Base-by-base conservation (phyloP, 1,284 basidiomycete genomes). In the Ganoderma sp. region DNA sequence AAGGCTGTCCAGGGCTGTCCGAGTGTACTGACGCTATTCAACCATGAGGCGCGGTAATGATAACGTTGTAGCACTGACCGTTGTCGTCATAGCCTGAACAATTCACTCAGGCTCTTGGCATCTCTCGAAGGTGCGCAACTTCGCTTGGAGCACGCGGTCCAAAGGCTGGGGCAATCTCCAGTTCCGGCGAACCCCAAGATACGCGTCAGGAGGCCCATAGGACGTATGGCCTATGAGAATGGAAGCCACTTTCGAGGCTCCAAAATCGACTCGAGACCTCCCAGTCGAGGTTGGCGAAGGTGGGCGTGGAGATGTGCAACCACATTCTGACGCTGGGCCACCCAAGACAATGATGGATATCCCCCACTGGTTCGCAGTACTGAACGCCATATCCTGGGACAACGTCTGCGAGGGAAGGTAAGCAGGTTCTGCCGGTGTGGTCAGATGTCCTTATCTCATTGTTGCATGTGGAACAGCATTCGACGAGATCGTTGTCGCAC, bases 391-490 rank as follows among this genome's bases (percentile, higher is more conserved):
- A 22, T 25, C 22, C 45, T 1, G 45, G 22, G 12, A 52, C 22
- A 52, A 52, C 25, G 12, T 9, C 48, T 52, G 48, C 12, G 4
- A 10, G 48, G 48, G 48, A 52, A 25, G 48, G 48, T 52, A 52
- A 52, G 22, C 22, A 52, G 22, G 12, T 14, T 28, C 48, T 52
- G 48, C 8, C 48, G 48, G 12, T 52, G 14, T 52, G 48, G 3
- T 3, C n/a, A 12, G 48, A 52, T 52, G 48, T 25, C 14, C 48
- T 10, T 12, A 52, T 52, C 54, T 56, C 28, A 34, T 19, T 39
- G 57, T 59, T 37, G 57, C 37, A 59, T 37, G 57, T 25, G 57
- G 37, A 17, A 59, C 37, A 59, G 37, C 57, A 39, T 39, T 39
- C 37, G 17, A 59, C 15, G 28, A 37, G 34, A 59, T 41, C 17